A percentile compares a stretch with the other conserved stretches of the same genome.
phyloP scores from a whole-genome alignment of 768 basidiomycete species.

The Rhizopogon vulgaris region DNA sequence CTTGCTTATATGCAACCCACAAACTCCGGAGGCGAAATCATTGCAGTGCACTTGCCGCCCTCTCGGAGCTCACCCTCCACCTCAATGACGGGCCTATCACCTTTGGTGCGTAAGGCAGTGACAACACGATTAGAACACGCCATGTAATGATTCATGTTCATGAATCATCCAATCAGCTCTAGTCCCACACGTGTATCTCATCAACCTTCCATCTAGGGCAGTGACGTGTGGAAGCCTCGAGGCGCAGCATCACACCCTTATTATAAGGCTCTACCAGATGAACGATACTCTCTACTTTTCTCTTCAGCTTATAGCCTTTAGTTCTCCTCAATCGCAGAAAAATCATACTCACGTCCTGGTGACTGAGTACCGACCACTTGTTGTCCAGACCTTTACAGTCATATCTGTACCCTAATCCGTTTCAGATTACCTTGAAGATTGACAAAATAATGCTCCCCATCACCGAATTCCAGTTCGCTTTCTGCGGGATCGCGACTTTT shows the following conservation, averaged over 20 bases:
- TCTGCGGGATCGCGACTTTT: slow-evolving; percentile 53
- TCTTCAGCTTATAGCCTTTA: slow-evolving; percentile 10
- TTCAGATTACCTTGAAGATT: not conserved
- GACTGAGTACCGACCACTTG: not conserved
- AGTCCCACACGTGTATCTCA: slow-evolving; percentile 18
- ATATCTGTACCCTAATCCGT: not conserved
- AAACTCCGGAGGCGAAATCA: no score
- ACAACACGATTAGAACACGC: not conserved
- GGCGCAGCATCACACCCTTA: slow-evolving; percentile 22
- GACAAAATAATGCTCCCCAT: slow-evolving; percentile 38
- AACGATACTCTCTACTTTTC: slow-evolving; percentile 8
- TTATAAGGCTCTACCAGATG: slow-evolving; percentile 25
- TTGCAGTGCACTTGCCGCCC: not conserved
- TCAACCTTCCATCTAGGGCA: slow-evolving; percentile 7
- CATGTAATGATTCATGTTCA: not conserved
- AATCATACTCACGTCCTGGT: slow-evolving; percentile 1
- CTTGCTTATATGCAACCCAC: no score
- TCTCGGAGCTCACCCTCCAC: not conserved
- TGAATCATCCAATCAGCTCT: not conserved
- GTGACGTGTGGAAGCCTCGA: slow-evolving; percentile 25
- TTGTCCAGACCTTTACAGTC: not conserved
- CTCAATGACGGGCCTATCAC: not conserved
- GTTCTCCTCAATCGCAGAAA: not conserved
- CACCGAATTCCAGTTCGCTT: slow-evolving; percentile 48
- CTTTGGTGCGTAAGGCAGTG: slow-evolving; percentile 1